Evolutionary conservation across 2,329 filamentous ascomycete genomes (phyloP).

Genomic region (Ophiostoma sp.): DNA sequence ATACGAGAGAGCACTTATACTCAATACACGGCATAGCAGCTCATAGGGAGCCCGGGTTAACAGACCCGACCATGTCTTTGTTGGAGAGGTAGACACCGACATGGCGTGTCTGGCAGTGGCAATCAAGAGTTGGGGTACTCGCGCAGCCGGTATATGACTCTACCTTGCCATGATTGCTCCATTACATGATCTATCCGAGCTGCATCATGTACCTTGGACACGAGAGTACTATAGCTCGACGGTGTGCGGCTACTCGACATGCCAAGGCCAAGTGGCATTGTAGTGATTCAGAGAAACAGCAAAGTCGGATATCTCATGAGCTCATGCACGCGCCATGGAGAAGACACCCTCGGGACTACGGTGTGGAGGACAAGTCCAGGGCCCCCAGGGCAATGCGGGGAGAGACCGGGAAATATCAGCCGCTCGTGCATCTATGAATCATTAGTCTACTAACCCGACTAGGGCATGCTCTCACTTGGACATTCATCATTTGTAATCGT

Average conservation of each 20-base stretch:
- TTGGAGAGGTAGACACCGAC: not conserved
- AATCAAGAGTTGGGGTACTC: too few relatives aligned
- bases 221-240: too few relatives aligned
- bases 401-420: conserved; percentile 1
- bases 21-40: not conserved
- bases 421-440: not conserved
- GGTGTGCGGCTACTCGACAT: too few relatives aligned
- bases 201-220: too few relatives aligned
- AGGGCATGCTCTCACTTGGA: too few relatives aligned
- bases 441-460: not conserved
- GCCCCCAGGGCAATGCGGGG: not conserved
- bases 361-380: not conserved
- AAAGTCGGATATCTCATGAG: not conserved
- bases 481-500: not conserved
- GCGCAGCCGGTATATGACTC: too few relatives aligned
- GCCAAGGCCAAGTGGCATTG: too few relatives aligned
- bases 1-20: not conserved
- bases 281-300: too few relatives aligned
- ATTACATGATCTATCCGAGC: too few relatives aligned
- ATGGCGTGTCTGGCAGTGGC: too few relatives aligned
- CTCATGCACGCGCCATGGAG: not conserved
- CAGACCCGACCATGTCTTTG: not conserved
- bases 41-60: not conserved
- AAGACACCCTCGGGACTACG: not conserved
- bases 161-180: too few relatives aligned